Percentiles rank a stretch among this genome's conserved stretches.
Conservation (phyloP, 441 rosid genomes). For the Pelargonium myrrhifolium region DNA sequence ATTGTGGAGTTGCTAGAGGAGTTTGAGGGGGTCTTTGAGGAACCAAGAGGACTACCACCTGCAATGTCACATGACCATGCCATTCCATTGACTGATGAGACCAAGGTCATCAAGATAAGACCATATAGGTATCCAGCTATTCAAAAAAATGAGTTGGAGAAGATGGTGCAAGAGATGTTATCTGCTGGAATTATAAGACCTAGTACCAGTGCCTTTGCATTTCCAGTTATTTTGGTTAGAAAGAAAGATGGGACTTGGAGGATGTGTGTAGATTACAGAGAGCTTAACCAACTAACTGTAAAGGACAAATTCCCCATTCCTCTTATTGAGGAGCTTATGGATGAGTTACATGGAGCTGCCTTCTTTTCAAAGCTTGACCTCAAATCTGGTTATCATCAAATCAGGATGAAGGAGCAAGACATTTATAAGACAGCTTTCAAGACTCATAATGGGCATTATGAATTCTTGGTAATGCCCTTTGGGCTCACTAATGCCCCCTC, state of each 20-base stretch:
- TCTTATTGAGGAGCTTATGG: neutral
- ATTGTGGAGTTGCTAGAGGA: no score
- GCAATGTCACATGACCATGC: no score
- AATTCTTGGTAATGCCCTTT: neutral
- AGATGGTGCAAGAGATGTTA: no score
- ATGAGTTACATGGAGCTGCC: neutral
- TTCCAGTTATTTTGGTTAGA: neutral
- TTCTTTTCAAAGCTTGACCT: neutral
- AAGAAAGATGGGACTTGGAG: neutral
- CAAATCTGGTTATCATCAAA: neutral
- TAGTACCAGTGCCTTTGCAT: no score
- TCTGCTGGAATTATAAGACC: no score
- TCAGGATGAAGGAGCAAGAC: neutral
- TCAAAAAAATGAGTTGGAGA: no score
- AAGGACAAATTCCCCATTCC: slow-evolving; percentile 5
- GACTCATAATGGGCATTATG: neutral
- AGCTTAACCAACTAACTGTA: neutral
- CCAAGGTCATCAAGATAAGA: no score
- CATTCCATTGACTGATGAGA: no score
- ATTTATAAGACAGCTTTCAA: neutral
- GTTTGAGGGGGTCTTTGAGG: no score
- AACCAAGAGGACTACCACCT: no score
- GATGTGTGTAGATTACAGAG: no score
- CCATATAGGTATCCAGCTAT: no score
- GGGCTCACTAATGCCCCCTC: neutral